Base-by-base conservation (phyloP, 2,329 filamentous ascomycete species). In the Tolypocladium inflatum region DNA sequence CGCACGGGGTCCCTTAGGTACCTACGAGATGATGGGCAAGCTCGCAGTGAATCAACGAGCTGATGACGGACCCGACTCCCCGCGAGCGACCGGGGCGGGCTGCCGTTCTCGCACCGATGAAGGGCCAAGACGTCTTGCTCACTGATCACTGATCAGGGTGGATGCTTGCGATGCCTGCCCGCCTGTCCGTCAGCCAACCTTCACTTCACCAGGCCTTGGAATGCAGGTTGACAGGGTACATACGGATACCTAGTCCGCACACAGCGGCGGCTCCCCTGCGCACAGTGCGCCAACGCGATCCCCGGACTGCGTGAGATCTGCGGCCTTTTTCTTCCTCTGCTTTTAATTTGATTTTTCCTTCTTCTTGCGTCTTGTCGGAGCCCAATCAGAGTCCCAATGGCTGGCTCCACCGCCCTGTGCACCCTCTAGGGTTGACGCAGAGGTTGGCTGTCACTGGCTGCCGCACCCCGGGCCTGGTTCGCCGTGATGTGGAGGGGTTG, bases 61-160 rank as follows among this genome's bases (percentile, higher is more conserved):
- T 37, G 37, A 37, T 26, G 35, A 41, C 43, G 58, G 58, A 55
- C 43, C 58, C 58, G 55, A 55, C 52, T 55, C 35, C 58, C 55
- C 58, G 52, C 55, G 53, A 54, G 52, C 52, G 55, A 45, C 55
- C 45, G 57, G 58, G 58, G 53, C 38, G 21, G 15, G 33, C 42
- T 54, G 58, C 48, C 55, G 55, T 37, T 35, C 41, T 57, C 57
- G 55, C 55, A 43, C 59, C 55, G 45, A 42, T 55, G 55, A 33
- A 33, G 45, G 26, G 55, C 50, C 45, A 52, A 43, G 55, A 54
- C 37, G 42, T 48, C 48, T 50, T 54, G 42, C 9, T n/a, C n/a
- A n/a, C n/a, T n/a, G n/a, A n/a, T 50, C 37, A 38, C 37, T 54
- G 23, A 48, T 38, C 51, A 39, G 23, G 42, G 54, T 56, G 54